A percentile compares a stretch with the other conserved stretches of the same genome.
Conservation (phyloP, 768 basidiomycete species). For the Amanita thiersii region DNA sequence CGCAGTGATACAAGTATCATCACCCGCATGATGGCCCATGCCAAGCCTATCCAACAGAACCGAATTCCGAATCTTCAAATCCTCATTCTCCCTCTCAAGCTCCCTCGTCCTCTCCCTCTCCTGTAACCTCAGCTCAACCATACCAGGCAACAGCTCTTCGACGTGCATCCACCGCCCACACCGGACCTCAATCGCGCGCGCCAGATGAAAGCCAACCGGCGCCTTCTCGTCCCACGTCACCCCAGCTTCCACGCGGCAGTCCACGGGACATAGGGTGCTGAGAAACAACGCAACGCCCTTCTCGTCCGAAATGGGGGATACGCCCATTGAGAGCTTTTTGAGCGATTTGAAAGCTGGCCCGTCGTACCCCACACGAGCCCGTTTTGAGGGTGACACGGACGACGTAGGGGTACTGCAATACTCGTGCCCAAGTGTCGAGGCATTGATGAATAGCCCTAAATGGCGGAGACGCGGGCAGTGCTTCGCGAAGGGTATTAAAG, state of each 20-base stretch:
- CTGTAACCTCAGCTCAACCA: conserved; percentile 34
- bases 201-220: conserved; percentile 5
- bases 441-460: conserved; percentile 35
- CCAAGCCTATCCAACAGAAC: conserved; percentile 29
- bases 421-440: conserved; percentile 18
- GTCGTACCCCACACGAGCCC: conserved; percentile 11
- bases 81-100: conserved; percentile 39
- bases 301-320: conserved; percentile 35
- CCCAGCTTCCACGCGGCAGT: conserved; percentile 34
- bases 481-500: conserved; percentile 31
- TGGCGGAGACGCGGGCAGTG: conserved; percentile 30
- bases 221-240: conserved; percentile 36
- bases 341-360: conserved; percentile 23
- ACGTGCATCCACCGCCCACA: conserved; percentile 35
- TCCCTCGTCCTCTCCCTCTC: conserved; percentile 29
- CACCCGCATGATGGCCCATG: conserved; percentile 7
- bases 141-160: conserved; percentile 30
- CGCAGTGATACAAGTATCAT: conserved; percentile 11
- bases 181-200: conserved; percentile 13
- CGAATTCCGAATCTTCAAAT: conserved; percentile 36
- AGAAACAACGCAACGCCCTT: conserved; percentile 43
- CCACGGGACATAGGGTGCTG: conserved; percentile 38
- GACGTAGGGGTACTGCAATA: conserved; percentile 11
- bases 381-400: conserved; percentile 12
- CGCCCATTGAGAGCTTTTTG: conserved; percentile 36